Evolutionary conservation across 768 basidiomycete species (phyloP), one percentile per base, ranked within the genome.

Genomic region (Lactarius evosmus): DNA sequence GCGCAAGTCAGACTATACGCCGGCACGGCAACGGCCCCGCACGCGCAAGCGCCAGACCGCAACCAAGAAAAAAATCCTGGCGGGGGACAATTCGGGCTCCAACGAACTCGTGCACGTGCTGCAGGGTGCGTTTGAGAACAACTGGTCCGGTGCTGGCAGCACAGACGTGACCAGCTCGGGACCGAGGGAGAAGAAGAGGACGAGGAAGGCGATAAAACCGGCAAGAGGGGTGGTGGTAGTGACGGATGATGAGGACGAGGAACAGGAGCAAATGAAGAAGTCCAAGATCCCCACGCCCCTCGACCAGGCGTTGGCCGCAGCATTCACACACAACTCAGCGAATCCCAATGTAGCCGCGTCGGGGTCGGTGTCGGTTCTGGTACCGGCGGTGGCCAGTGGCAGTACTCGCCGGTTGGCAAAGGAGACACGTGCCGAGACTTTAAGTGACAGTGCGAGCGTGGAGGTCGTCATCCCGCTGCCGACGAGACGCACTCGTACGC

Each of bases 281-380:
- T 25, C 17, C n/a, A 54, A 54, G 17, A 27, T 17, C 1, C 34
- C 58, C 4, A 54, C 11, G 8, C 36, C 32, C 17, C 63, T 64
- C 19, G 36, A 34, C 1, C n/a, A 6, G 29, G 58, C 63, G 9
- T 50, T 64, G n/a, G 36, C 52, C 36, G 22, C 27, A 1, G 63
- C 63, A 14, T 64, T 64, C 25, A 46, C 58, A 3, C 52, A 55
- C 25, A 60, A 59, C 34, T 64, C 58, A 19, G 33, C 53, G 32
- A 16, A 64, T 40, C 63, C 53, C 5, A 36, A 40, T 4, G 63
- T 64, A n/a, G 2, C 17, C 2, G 29, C 36, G 12, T 16, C 40
- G 12, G n/a, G 12, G 9, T 38, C 11, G n/a, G 16, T n/a, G n/a
- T n/a, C n/a, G n/a, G n/a, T n/a, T n/a, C n/a, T n/a, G n/a, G n/a